A percentile compares a stretch with the other conserved stretches of the same genome.
Evolutionary conservation across 2,329 filamentous ascomycete genomes (phyloP).

Genomic region (Pseudogymnoascus sp.): DNA sequence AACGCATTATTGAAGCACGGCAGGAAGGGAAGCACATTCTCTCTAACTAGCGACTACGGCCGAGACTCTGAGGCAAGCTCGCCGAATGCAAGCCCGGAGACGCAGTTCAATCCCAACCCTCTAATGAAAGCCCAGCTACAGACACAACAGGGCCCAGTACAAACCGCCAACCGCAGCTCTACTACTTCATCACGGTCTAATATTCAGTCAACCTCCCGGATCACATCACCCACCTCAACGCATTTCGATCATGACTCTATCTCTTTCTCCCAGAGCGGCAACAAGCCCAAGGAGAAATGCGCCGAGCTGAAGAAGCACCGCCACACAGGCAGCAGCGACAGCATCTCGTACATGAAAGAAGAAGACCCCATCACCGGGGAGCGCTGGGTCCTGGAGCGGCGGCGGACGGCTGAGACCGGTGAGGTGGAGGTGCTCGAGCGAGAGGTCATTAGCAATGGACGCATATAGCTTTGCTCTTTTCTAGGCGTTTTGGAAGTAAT

Average conservation of each 20-base stretch:
- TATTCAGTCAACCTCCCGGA: neutral
- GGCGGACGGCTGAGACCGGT: constrained; percentile 56
- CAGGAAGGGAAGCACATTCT: constrained; percentile 5
- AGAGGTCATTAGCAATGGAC: constrained; percentile 49
- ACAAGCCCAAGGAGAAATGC: constrained; percentile 18
- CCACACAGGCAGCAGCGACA: constrained; percentile 52
- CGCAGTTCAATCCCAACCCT: neutral
- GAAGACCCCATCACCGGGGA: constrained; percentile 51
- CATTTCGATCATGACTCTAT: neutral
- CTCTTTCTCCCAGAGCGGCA: neutral
- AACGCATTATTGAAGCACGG: neutral
- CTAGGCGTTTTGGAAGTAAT: neutral
- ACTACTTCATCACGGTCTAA: constrained; percentile 1
- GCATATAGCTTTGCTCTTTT: constrained; percentile 16
- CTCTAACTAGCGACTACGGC: neutral
- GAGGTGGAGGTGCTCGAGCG: constrained; percentile 56
- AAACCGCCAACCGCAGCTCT: neutral
- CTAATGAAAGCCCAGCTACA: neutral
- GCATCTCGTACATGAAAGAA: constrained; percentile 57
- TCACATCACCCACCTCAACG: neutral
- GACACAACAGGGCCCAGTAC: neutral
- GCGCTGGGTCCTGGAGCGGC: constrained; percentile 61
- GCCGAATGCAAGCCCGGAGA: constrained; percentile 2
- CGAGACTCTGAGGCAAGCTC: constrained; percentile 7
- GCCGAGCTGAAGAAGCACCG: constrained; percentile 31